Evolutionary conservation across 208 protist species (phyloP), one percentile per base, ranked within the genome.

Genomic region (Angomonas deanei): DNA sequence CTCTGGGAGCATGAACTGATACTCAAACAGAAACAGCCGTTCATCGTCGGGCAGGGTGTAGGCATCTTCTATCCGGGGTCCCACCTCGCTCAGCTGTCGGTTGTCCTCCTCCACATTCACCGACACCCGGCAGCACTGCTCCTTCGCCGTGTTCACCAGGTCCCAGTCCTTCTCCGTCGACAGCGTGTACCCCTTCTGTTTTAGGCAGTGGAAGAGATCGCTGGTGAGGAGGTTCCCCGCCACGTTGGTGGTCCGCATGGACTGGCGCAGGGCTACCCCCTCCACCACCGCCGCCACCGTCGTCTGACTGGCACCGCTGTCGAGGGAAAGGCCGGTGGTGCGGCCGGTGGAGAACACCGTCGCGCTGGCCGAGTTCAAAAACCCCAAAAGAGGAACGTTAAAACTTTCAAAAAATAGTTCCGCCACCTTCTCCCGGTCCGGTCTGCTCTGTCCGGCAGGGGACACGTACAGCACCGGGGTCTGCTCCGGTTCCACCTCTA

Each of bases 261-360:
- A 76, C 62, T 94, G 75, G 4, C 76, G 63, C 28, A 97, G 68
- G 19, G 62, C 71, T 74, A 97, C 98, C 64, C 98, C 98, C 50
- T 99, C 97, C 65, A 88, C 98, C 6, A 99, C 97, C 17, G 98
- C 98, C 1, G 98, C 94, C 52, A 99, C 88, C 62, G 99, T 97
- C 11, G 98, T 99, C 32, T 99, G 93, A 48, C 98, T 98, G 56
- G 99, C 98, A 47, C 99, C 99, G 61, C 91, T 97, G 75, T 99
- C 98, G 30, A 99, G 72, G 4, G 99, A 98, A 11, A 99, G 80
- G 61, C 99, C 99, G 17, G 97, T 99, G 0, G 93, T 86, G 11
- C 97, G 84, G 47, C 99, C 98, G n/a, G 97, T 91, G 4, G 97
- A 87, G 80, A 98, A 99, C 15, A 99, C 82, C 5, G 95, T 96